Evolutionary conservation across 2,329 filamentous ascomycete species (phyloP).

Genomic region (Aureobasidium sp.): DNA sequence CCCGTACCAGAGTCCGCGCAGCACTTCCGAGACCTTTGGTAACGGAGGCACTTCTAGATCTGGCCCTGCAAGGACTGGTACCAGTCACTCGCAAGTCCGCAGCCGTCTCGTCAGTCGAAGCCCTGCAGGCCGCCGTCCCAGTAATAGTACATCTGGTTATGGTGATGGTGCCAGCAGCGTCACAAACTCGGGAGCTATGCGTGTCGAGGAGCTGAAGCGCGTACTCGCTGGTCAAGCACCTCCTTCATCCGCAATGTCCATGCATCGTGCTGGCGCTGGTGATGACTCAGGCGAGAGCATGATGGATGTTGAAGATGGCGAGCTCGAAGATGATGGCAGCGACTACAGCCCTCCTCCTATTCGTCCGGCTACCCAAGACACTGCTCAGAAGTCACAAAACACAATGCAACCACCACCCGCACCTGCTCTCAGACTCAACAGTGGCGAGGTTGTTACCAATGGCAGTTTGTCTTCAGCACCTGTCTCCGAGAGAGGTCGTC

Average conservation of each 20-base stretch:
- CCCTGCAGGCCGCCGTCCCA: constrained; percentile 29
- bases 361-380: not conserved
- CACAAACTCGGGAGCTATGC: constrained; percentile 37
- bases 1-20: constrained; percentile 12
- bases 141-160: constrained; percentile 21
- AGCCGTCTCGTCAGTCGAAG: constrained; percentile 3
- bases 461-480: not conserved
- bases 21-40: constrained; percentile 3
- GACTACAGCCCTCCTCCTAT: not conserved
- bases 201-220: constrained; percentile 40
- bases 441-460: constrained; percentile 6
- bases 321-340: constrained; percentile 5
- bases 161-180: constrained; percentile 28
- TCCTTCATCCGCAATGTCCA: not conserved
- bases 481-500: not conserved
- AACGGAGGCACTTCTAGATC: not conserved
- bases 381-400: not conserved
- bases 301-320: constrained; percentile 33
- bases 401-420: not conserved
- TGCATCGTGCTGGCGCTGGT: constrained; percentile 32
- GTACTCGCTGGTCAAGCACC: constrained; percentile 33
- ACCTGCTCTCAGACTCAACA: constrained; percentile 9
- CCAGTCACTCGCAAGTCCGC: constrained; percentile 3
- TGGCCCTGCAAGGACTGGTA: not conserved
- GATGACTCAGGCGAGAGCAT: constrained; percentile 58